Evolutionary conservation across 257 asterid genomes (phyloP).

Genomic region (Plantago ovata): DNA sequence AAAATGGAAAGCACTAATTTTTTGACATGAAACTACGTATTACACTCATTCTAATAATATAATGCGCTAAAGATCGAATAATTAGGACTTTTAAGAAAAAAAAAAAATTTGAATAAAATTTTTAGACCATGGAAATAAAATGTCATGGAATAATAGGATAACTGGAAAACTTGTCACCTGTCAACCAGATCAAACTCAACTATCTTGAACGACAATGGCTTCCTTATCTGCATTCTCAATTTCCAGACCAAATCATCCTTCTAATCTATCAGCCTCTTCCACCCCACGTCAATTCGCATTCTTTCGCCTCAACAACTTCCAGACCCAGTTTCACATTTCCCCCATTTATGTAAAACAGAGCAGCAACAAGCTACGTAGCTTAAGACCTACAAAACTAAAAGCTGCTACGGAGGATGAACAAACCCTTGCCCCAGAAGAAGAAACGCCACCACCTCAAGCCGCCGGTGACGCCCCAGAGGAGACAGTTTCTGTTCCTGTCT

Average conservation of each 20-base stretch:
- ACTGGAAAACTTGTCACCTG: constrained; percentile 21
- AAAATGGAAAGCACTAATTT: too few relatives aligned
- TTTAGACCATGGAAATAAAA: constrained; percentile 22
- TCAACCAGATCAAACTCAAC: not conserved
- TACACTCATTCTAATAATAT: too few relatives aligned
- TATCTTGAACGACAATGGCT: constrained; percentile 40
- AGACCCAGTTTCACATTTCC: constrained; percentile 16
- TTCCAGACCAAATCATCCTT: constrained; percentile 23
- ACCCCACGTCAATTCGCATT: constrained; percentile 19
- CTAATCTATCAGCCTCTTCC: constrained; percentile 17
- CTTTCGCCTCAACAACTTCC: constrained; percentile 17
- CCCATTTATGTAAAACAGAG: constrained; percentile 23
- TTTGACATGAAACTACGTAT: too few relatives aligned
- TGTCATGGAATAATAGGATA: constrained; percentile 13
- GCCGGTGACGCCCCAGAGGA: constrained; percentile 35
- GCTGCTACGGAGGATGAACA: constrained; percentile 50
- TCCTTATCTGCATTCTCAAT: constrained; percentile 40
- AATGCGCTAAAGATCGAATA: too few relatives aligned
- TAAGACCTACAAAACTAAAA: constrained; percentile 28
- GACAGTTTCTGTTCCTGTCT: constrained; percentile 76
- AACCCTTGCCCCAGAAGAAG: constrained; percentile 25
- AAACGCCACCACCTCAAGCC: constrained; percentile 27
- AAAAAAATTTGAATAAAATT: not conserved
- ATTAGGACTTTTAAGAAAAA: not conserved
- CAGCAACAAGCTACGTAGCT: constrained; percentile 15